Conservation (phyloP, 1,284 basidiomycete species). For the Leccinum ponderosum region DNA sequence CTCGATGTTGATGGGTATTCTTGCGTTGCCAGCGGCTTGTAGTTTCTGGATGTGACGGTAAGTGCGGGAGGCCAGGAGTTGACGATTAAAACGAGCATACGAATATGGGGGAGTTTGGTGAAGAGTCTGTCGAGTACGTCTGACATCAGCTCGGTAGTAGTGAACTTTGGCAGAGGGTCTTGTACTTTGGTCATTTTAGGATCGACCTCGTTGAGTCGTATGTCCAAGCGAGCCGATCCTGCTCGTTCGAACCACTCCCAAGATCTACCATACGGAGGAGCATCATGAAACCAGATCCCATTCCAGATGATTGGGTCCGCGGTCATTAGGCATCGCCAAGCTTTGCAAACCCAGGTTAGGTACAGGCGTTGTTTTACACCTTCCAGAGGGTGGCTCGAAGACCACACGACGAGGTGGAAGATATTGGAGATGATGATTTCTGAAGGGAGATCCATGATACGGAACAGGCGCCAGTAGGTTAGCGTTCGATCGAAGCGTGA, state of each 20-base stretch:
- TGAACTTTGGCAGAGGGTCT: slow-evolving; percentile 33
- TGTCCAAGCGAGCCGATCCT: slow-evolving; percentile 49
- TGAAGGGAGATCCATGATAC: slow-evolving; percentile 57
- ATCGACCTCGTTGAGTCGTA: slow-evolving; percentile 51
- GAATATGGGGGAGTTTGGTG: slow-evolving; percentile 50
- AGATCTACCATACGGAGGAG: slow-evolving; percentile 48
- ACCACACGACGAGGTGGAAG: slow-evolving; percentile 56
- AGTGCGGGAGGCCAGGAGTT: slow-evolving; percentile 52
- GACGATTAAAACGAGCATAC: slow-evolving; percentile 54
- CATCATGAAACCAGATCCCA: slow-evolving; percentile 32
- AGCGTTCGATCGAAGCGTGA: slow-evolving; percentile 23
- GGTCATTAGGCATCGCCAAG: slow-evolving; percentile 52
- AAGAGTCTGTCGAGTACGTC: slow-evolving; percentile 47
- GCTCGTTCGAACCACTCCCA: slow-evolving; percentile 56
- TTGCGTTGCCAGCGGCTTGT: slow-evolving; percentile 33
- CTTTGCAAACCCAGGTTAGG: slow-evolving; percentile 58
- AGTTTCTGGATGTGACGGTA: slow-evolving; percentile 47
- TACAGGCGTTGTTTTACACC: slow-evolving; percentile 42
- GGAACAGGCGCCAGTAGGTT: slow-evolving; percentile 50
- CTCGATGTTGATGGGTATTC: slow-evolving; percentile 43
- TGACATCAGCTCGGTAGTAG: slow-evolving; percentile 42
- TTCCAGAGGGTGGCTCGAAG: slow-evolving; percentile 34
- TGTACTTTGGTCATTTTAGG: slow-evolving; percentile 12
- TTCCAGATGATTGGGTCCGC: slow-evolving; percentile 39
- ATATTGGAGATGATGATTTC: slow-evolving; percentile 61